Evolutionary conservation across 371 early-diverging fungal genomes (phyloP).

Genomic region (Paramicrosporidium saccamoebae): DNA sequence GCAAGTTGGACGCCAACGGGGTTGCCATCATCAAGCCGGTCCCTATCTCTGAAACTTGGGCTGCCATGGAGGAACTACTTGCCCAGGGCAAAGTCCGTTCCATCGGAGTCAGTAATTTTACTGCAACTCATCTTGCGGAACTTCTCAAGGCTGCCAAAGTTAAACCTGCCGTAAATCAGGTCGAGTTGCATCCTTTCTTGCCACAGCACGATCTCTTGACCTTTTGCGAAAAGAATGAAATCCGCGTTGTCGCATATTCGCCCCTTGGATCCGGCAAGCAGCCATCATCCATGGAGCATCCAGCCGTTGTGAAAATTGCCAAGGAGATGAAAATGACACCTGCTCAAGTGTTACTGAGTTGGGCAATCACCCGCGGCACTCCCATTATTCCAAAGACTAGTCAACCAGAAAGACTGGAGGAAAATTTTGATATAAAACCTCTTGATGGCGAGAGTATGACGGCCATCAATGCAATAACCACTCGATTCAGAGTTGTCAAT

Average conservation of each 20-base stretch:
- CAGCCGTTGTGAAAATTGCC: conserved; percentile 15
- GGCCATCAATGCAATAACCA: too few relatives aligned
- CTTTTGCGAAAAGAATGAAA: conserved; percentile 23
- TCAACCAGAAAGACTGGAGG: conserved; percentile 3
- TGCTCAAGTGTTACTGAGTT: conserved; percentile 36
- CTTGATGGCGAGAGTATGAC: too few relatives aligned
- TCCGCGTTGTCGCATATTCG: conserved; percentile 42
- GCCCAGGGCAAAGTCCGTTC: conserved; percentile 20
- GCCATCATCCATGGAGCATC: conserved; percentile 2
- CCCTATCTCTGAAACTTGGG: conserved; percentile 7
- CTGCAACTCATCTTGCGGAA: conserved; percentile 19
- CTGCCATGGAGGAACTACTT: conserved; percentile 18
- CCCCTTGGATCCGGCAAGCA: conserved; percentile 20
- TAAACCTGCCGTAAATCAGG: conserved; percentile 46
- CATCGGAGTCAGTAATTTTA: conserved; percentile 25
- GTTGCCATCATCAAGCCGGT: conserved; percentile 4
- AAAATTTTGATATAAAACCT: too few relatives aligned
- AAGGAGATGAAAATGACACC: conserved; percentile 15
- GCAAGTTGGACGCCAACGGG: conserved; percentile 1
- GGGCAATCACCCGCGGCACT: conserved; percentile 22
- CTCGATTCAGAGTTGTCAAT: too few relatives aligned
- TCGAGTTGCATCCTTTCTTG: conserved; percentile 64
- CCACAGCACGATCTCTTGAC: conserved; percentile 27
- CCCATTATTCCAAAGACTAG: conserved; percentile 8
- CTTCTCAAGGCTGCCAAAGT: conserved; percentile 23